Conservation (phyloP, 2,329 filamentous ascomycete genomes). For the Apiospora aurea region DNA sequence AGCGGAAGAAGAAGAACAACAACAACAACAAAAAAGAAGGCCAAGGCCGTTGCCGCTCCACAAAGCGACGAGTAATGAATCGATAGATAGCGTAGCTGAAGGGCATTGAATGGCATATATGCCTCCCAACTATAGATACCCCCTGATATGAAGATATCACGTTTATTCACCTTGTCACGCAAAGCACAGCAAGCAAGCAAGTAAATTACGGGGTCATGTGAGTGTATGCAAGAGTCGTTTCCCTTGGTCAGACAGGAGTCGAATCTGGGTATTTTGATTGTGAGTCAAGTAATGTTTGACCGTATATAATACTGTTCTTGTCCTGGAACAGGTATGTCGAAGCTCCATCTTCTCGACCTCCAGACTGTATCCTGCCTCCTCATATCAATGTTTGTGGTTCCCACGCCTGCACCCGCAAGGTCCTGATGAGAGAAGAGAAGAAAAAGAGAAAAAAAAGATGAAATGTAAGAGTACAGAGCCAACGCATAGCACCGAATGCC, state of each 20-base stretch:
- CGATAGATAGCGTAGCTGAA: neutral
- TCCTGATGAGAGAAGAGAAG: neutral
- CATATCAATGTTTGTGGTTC: neutral
- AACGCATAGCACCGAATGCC: neutral
- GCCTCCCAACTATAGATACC: slow-evolving; percentile 8
- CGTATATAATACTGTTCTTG: slow-evolving; percentile 8
- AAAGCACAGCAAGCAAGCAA: neutral
- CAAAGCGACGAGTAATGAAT: neutral
- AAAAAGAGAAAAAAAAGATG: neutral
- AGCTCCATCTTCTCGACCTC: neutral
- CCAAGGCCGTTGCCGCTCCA: neutral
- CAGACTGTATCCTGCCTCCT: slow-evolving; percentile 8
- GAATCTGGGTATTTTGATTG: neutral
- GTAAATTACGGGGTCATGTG: neutral
- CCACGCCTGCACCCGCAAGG: neutral
- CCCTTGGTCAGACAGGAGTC: neutral
- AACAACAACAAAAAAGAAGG: too few relatives aligned
- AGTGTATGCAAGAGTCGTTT: neutral
- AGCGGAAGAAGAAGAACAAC: slow-evolving; percentile 38
- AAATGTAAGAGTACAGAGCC: neutral
- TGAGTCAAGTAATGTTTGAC: neutral
- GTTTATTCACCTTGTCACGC: neutral
- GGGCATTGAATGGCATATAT: slow-evolving; percentile 35
- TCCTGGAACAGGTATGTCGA: neutral
- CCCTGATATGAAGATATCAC: neutral